Conservation (phyloP, 495 filamentous ascomycete species). For the Bacidia gigantensis region DNA sequence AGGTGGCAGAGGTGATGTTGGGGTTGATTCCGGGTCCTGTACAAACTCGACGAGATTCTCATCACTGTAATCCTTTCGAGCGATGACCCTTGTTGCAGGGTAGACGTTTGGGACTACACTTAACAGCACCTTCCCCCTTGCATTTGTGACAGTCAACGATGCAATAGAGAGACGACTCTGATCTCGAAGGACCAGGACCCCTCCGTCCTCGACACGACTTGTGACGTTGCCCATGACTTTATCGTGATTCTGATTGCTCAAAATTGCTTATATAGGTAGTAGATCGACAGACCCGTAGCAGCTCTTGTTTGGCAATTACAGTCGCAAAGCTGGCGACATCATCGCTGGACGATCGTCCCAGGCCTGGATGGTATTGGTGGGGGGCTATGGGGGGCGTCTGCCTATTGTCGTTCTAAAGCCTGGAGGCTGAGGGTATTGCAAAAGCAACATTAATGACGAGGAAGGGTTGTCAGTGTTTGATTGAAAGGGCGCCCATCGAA, state of each 20-base stretch:
- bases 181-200: constrained; percentile 72
- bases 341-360: background rate
- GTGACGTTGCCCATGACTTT: constrained; percentile 74
- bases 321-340: background rate
- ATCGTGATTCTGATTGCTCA: too few relatives aligned
- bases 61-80: constrained; percentile 62
- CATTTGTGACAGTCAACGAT: constrained; percentile 63
- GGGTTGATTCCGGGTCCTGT: constrained; percentile 71
- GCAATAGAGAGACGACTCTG: constrained; percentile 81
- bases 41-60: constrained; percentile 73
- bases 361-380: background rate
- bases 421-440: background rate
- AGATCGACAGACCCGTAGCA: too few relatives aligned
- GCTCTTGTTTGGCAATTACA: too few relatives aligned
- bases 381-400: background rate
- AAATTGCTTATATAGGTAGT: background rate
- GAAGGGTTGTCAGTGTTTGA: too few relatives aligned
- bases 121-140: constrained; percentile 56
- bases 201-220: constrained; percentile 80
- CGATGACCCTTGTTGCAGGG: constrained; percentile 67
- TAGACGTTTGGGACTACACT: constrained; percentile 79
- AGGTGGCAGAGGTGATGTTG: constrained; percentile 41
- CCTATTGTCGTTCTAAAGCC: background rate
- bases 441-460: background rate
- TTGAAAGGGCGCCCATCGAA: too few relatives aligned